Percentiles rank a stretch among this genome's conserved stretches.
These are phyloP conservation scores for Candida glucosophila DNA, from an alignment of 1,139 yeast genomes.

Conservation along the genomic window DNA sequence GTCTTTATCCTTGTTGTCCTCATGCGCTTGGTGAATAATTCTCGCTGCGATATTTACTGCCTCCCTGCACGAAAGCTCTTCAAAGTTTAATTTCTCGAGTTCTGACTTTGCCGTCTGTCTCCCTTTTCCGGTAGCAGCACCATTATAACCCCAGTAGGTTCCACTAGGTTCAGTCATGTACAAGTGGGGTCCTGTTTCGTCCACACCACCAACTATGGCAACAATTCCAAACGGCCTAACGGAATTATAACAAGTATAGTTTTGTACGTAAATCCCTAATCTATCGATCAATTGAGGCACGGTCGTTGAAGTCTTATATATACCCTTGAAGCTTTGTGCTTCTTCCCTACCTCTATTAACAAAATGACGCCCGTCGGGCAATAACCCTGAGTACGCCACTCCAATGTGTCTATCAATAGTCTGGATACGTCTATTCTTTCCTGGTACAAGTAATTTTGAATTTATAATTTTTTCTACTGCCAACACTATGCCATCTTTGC, in stretches of 20 bases:
- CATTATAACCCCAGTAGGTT: constrained; percentile 91
- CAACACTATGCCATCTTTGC: constrained; percentile 85
- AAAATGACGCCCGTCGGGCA: constrained; percentile 94
- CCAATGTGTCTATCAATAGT: constrained; percentile 92
- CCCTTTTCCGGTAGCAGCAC: constrained; percentile 98
- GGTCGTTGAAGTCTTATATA: constrained; percentile 70
- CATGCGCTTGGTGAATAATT: constrained; percentile 89
- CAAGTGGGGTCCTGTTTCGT: constrained; percentile 79
- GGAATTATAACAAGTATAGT: constrained; percentile 90
- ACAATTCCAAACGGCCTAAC: constrained; percentile 96
- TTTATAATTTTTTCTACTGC: constrained; percentile 92
- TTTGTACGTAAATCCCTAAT: constrained; percentile 88
- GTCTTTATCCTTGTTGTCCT: constrained; percentile 95
- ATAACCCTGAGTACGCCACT: constrained; percentile 86
- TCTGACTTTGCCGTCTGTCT: constrained; percentile 95
- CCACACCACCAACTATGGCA: constrained; percentile 90
- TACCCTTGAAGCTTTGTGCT: constrained; percentile 68
- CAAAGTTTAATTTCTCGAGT: constrained; percentile 79
- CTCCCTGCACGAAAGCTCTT: constrained; percentile 60
- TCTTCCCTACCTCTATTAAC: constrained; percentile 92
- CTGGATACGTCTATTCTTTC: constrained; percentile 82
- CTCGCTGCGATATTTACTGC: constrained; percentile 92
- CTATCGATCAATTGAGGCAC: constrained; percentile 81
- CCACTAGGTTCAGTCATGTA: constrained; percentile 99
- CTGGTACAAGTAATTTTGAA: constrained; percentile 83